These are phyloP conservation scores for Pyrenophora tritici-repentis DNA, from an alignment of 2,329 filamentous ascomycete species.

Conservation along the genomic window DNA sequence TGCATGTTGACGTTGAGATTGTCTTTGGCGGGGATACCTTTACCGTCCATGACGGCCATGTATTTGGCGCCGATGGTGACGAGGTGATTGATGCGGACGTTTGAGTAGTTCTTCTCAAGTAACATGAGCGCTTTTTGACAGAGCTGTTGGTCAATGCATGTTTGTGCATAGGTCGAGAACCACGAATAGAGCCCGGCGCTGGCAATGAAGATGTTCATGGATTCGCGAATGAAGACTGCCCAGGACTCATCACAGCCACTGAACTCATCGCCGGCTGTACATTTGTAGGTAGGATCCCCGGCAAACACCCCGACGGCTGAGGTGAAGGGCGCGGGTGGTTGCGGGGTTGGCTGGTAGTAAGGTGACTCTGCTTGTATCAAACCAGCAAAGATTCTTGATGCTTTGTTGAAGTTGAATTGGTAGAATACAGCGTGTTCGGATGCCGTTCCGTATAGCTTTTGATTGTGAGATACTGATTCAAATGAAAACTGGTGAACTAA, in stretches of 20 bases:
- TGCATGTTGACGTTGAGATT: not conserved
- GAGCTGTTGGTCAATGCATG: conserved; percentile 1
- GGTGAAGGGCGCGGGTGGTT: not conserved
- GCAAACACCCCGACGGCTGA: not conserved
- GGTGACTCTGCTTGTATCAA: conserved; percentile 86
- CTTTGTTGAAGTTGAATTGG: conserved; percentile 81
- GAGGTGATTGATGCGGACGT: not conserved
- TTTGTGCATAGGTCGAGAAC: not conserved
- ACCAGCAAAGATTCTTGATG: conserved; percentile 77
- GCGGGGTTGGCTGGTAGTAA: conserved; percentile 45
- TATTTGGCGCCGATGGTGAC: not conserved
- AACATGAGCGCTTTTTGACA: not conserved
- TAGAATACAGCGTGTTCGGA: conserved; percentile 63
- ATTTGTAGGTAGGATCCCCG: not conserved
- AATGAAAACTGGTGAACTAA: too few relatives aligned
- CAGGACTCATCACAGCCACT: conserved; percentile 4
- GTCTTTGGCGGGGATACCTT: not conserved
- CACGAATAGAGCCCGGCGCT: not conserved
- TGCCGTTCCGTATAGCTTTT: conserved; percentile 51
- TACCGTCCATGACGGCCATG: not conserved
- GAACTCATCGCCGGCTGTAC: not conserved
- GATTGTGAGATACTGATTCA: not conserved
- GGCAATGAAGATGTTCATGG: not conserved
- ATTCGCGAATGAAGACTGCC: conserved; percentile 1
- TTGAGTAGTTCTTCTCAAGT: not conserved